Base-by-base conservation (phyloP, 2,329 filamentous ascomycete species). In the Scytalidium lignicola region DNA sequence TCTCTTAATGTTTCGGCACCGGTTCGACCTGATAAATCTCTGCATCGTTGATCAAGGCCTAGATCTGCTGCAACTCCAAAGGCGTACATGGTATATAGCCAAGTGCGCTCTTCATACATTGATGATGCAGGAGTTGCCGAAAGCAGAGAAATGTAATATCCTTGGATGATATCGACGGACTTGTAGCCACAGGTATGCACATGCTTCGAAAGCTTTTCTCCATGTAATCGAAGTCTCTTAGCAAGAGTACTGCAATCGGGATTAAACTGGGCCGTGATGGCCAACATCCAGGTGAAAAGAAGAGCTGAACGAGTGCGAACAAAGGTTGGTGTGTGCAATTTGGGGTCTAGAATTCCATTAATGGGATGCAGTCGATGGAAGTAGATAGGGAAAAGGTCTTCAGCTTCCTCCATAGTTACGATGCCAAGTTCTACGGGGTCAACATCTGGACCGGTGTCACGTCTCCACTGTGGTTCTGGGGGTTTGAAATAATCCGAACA, bases 281-380 rank as follows among this genome's bases (percentile, higher is more conserved):
- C 62, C 10, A 64, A 48, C 17, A 65, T 62, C 62, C 62, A 65
- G 9, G 62, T 64, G 32, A 65, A 64, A 3, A 64, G 45, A 1
- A 65, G 55, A 9, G 61, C 52, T 17, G 62, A 65, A 13, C 52
- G 52, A 13, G 53, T 51, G 3, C 59, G 58, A 2, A 64, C 62
- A 28, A 57, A 64, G 13, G 56, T 56, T 0, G 57, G 51, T 0
- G 60, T 65, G 39, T 65, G 62, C 2, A 65, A 52, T 15, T 57
- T 44, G 3, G 62, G 58, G 21, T 65, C 62, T 1, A 65, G 55
- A n/a, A 64, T 64, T 3, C 62, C 61, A 19, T 63, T 64, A 3
- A 64, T 51, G 3, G 58, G 57, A 48, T 64, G 61, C 5, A 65
- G 49, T 18, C 58, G 58, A 5, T 44, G 43, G 44, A 63, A 65